phyloP scores from a whole-genome alignment of 1,284 basidiomycete genomes.

The Amylostereum areolatum region DNA sequence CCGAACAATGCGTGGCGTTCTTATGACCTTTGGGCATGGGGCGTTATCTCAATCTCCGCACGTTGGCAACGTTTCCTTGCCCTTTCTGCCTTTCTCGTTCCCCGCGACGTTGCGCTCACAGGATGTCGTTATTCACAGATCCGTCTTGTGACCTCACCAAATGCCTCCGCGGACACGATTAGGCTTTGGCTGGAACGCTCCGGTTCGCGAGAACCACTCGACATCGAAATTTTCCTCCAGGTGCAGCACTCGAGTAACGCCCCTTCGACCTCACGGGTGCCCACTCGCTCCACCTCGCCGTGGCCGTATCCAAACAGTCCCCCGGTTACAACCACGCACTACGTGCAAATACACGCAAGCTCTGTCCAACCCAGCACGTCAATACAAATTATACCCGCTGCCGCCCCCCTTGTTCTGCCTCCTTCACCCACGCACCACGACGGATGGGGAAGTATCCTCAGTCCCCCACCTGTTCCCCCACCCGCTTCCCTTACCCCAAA shows the following conservation, averaged over 20 bases:
- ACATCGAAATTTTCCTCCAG: constrained; percentile 71
- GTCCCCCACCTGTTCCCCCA: too few relatives aligned
- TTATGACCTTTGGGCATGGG: not conserved
- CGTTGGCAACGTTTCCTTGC: constrained; percentile 8
- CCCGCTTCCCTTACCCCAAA: constrained; percentile 7
- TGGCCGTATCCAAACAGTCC: not conserved
- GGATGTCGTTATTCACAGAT: constrained; percentile 36
- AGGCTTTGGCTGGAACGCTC: constrained; percentile 76
- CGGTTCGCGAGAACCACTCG: constrained; percentile 57
- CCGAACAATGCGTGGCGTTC: too few relatives aligned
- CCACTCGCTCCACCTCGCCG: not conserved
- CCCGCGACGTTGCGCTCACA: too few relatives aligned
- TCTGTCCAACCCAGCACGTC: constrained; percentile 23
- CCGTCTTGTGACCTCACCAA: constrained; percentile 62
- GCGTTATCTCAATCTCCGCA: not conserved
- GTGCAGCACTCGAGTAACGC: constrained; percentile 28
- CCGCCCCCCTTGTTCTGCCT: constrained; percentile 20
- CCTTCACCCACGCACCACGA: constrained; percentile 29
- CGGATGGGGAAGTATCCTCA: constrained; percentile 8
- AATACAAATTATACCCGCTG: constrained; percentile 17
- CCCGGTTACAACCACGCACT: constrained; percentile 5
- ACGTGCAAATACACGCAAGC: constrained; percentile 12
- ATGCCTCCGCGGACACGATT: constrained; percentile 67
- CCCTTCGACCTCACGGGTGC: constrained; percentile 17
- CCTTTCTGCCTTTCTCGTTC: constrained; percentile 2